phyloP scores from a whole-genome alignment of 371 early-diverging fungal genomes.

The Batkoa obscura region DNA sequence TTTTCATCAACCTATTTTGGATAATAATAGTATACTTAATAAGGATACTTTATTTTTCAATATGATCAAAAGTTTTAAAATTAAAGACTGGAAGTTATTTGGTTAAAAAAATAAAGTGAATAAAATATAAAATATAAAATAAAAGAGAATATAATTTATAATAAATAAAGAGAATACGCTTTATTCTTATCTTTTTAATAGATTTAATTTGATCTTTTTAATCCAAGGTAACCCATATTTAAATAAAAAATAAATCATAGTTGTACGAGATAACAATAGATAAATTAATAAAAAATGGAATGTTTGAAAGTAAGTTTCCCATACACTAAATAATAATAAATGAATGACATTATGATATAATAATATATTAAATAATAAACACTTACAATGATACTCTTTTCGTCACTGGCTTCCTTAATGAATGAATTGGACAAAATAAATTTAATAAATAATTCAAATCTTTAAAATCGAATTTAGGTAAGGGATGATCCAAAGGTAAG shows the following conservation, averaged over 20 bases:
- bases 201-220: too few relatives aligned
- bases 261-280: too few relatives aligned
- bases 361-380: not conserved
- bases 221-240: too few relatives aligned
- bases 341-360: not conserved
- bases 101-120: not conserved
- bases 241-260: too few relatives aligned
- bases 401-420: not conserved
- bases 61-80: not conserved
- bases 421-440: not conserved
- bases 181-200: too few relatives aligned
- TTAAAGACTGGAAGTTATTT: not conserved
- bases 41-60: not conserved
- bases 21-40: not conserved
- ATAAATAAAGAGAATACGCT: too few relatives aligned
- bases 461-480: not conserved
- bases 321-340: not conserved
- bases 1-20: not conserved
- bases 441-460: not conserved
- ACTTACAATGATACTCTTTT: not conserved
- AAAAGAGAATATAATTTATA: too few relatives aligned
- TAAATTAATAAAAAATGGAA: not conserved
- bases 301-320: not conserved
- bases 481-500: not conserved
- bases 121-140: too few relatives aligned